phyloP scores from a whole-genome alignment of 164 flowering plant genomes.

The Piper longum region DNA sequence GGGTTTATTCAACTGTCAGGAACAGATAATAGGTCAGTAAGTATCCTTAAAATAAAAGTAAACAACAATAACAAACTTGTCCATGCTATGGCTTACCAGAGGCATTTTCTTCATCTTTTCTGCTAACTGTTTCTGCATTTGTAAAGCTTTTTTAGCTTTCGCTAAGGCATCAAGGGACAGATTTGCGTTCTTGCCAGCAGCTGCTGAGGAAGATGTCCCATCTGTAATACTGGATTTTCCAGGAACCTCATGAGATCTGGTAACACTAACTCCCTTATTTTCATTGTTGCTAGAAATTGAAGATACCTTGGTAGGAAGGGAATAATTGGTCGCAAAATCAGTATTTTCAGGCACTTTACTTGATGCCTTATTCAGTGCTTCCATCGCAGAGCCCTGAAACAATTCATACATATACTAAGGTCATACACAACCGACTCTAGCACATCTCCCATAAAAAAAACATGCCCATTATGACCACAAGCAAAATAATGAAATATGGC shows the following conservation, averaged over 20 bases:
- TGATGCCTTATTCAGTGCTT: slow-evolving; percentile 27
- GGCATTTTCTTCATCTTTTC: slow-evolving; percentile 81
- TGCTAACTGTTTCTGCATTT: slow-evolving; percentile 70
- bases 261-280: slow-evolving; percentile 96
- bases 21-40: slow-evolving; percentile 2
- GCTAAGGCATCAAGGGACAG: slow-evolving; percentile 88
- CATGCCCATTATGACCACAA: no score
- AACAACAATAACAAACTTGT: not conserved
- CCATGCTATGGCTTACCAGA: slow-evolving; percentile 26
- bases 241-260: slow-evolving; percentile 99
- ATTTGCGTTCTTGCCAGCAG: slow-evolving; percentile 70
- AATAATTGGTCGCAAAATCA: slow-evolving; percentile 17
- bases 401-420: not conserved
- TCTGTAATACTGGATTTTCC: slow-evolving; percentile 97
- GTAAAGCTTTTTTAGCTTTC: slow-evolving; percentile 83
- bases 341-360: slow-evolving; percentile 24
- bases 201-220: slow-evolving; percentile 68
- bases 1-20: slow-evolving; percentile 49
- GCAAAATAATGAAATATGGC: not conserved
- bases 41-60: not conserved
- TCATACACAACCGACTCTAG: not conserved
- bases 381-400: slow-evolving; percentile 40
- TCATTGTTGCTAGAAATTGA: slow-evolving; percentile 92
- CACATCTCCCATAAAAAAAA: no score
- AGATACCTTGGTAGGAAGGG: slow-evolving; percentile 84